A percentile compares a stretch with the other conserved stretches of the same genome.
These are phyloP conservation scores for Solanum microdontum DNA, from an alignment of 257 asterid genomes.

Conservation along the genomic window DNA sequence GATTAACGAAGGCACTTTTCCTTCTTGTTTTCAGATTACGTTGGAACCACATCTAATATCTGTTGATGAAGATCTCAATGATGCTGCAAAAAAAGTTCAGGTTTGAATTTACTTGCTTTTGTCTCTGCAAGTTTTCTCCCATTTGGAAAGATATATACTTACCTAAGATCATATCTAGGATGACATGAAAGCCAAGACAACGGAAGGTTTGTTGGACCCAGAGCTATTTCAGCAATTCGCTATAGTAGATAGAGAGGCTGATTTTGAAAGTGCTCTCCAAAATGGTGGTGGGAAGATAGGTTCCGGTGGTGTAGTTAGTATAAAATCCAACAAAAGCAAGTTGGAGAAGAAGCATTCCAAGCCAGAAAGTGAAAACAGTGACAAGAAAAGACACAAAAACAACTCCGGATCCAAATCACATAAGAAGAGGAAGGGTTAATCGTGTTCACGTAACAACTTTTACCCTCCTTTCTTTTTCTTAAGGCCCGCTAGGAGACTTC, in stretches of 20 bases:
- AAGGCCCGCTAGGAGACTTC: background rate
- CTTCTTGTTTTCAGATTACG: constrained; percentile 27
- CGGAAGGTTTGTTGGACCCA: constrained; percentile 35
- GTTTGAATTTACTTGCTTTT: constrained; percentile 17
- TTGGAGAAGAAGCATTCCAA: background rate
- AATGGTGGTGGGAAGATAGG: constrained; percentile 33
- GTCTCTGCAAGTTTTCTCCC: background rate
- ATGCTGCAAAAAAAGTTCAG: constrained; percentile 65
- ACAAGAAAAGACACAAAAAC: constrained; percentile 47
- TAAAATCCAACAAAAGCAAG: constrained; percentile 40
- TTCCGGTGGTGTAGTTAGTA: constrained; percentile 46
- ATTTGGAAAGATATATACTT: background rate
- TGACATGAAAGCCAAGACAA: constrained; percentile 35
- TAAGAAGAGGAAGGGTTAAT: constrained; percentile 43
- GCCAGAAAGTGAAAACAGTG: constrained; percentile 25
- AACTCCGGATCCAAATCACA: constrained; percentile 40
- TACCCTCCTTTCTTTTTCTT: background rate
- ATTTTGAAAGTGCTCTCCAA: constrained; percentile 66
- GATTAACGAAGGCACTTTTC: background rate
- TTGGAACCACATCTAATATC: constrained; percentile 69
- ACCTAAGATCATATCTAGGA: constrained; percentile 24
- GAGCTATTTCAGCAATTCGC: constrained; percentile 63
- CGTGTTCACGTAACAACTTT: background rate
- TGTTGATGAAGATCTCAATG: constrained; percentile 73
- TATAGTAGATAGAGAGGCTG: constrained; percentile 56